phyloP scores from a whole-genome alignment of 108 stramenopile genomes.

The Halocafeteria seosinensis region DNA sequence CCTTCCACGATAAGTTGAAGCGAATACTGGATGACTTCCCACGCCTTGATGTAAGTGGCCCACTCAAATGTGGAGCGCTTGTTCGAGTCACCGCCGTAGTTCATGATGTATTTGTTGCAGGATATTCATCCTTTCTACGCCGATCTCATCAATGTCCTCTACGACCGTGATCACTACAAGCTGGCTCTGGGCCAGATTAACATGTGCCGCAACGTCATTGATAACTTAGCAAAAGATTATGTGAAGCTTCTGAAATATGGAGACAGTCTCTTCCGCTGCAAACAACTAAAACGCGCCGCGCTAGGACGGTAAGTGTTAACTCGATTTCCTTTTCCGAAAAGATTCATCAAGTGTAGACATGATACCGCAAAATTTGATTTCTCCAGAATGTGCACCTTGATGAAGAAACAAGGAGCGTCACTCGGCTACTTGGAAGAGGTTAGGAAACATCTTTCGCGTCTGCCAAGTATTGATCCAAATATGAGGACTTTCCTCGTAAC shows the following conservation, averaged over 20 bases:
- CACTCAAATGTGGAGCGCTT: not conserved
- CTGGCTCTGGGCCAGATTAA: conserved; percentile 93
- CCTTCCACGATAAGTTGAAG: conserved; percentile 70
- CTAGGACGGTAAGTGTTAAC: too few species aligned
- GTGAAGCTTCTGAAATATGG: conserved; percentile 94
- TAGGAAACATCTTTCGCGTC: conserved; percentile 82
- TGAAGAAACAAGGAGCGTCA: conserved; percentile 83
- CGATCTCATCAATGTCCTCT: conserved; percentile 94
- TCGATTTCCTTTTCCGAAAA: too few species aligned
- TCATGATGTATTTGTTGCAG: conserved; percentile 4
- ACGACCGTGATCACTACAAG: conserved; percentile 98
- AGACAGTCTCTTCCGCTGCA: conserved; percentile 91
- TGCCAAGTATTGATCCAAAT: conserved; percentile 91
- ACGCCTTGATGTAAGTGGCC: conserved; percentile 49
- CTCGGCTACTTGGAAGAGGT: conserved; percentile 94
- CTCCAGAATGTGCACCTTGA: conserved; percentile 91
- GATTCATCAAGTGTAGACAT: too few species aligned
- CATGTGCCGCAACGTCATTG: conserved; percentile 72
- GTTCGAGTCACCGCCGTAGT: not conserved
- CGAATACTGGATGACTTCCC: conserved; percentile 83
- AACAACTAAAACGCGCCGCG: conserved; percentile 91
- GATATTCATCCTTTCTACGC: conserved; percentile 98
- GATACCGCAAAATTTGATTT: too few species aligned
- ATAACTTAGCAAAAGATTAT: conserved; percentile 77
- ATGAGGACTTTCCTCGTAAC: conserved; percentile 90